Conservation (phyloP, 768 basidiomycete species). For the Hericium rajendrae region DNA sequence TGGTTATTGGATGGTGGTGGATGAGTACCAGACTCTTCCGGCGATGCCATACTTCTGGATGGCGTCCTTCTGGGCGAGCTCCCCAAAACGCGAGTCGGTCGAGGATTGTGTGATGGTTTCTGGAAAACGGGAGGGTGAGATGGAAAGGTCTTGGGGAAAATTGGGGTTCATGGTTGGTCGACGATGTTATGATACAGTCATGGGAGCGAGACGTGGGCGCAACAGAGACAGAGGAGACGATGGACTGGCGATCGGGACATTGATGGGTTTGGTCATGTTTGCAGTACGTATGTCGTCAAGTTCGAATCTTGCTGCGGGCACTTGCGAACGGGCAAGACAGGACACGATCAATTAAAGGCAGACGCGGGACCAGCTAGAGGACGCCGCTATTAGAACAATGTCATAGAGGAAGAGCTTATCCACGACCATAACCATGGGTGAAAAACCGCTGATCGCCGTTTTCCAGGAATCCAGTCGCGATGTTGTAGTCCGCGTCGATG, state of each 20-base stretch:
- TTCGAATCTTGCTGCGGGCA: not conserved
- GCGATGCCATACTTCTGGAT: conserved; percentile 76
- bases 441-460: conserved; percentile 44
- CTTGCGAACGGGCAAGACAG: too few relatives aligned
- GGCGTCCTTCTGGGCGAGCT: conserved; percentile 39
- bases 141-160: conserved; percentile 5
- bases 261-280: conserved; percentile 3
- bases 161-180: not conserved
- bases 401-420: not conserved
- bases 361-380: too few relatives aligned
- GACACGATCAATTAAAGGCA: too few relatives aligned
- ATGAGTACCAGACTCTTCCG: conserved; percentile 65
- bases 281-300: not conserved
- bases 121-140: conserved; percentile 5
- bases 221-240: too few relatives aligned
- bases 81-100: conserved; percentile 17
- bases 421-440: not conserved
- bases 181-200: too few relatives aligned
- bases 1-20: conserved; percentile 30
- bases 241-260: not conserved
- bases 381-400: too few relatives aligned
- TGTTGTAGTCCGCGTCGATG: conserved; percentile 37
- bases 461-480: conserved; percentile 40
- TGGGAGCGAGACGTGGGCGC: too few relatives aligned
- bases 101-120: not conserved